phyloP scores from a whole-genome alignment of 1,284 basidiomycete genomes.

The Ceratobasidium papillatum region DNA sequence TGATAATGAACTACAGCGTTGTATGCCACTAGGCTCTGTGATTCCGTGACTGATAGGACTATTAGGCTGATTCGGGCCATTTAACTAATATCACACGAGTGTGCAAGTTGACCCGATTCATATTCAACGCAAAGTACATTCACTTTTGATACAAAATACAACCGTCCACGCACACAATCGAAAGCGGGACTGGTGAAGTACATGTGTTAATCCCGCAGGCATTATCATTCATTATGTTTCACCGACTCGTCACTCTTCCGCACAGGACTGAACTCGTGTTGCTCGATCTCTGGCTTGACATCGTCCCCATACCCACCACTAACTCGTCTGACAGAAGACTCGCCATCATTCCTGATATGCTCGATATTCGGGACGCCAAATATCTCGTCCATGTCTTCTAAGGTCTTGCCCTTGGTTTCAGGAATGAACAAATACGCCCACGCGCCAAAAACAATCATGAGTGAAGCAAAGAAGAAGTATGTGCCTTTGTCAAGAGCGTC shows the following conservation, averaged over 20 bases:
- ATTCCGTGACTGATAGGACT: no score
- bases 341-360: not conserved
- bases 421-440: conserved; percentile 39
- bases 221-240: not conserved
- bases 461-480: conserved; percentile 36
- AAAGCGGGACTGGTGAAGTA: not conserved
- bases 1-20: no score
- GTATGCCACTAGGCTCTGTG: no score
- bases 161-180: not conserved
- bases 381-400: conserved; percentile 35
- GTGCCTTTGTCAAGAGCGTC: not conserved
- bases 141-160: not conserved
- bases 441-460: conserved; percentile 35
- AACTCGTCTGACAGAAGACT: conserved; percentile 7
- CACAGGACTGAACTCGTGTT: conserved; percentile 21
- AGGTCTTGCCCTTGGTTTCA: conserved; percentile 34
- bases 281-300: conserved; percentile 22
- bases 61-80: no score
- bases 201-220: not conserved
- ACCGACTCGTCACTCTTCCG: not conserved
- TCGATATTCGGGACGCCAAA: conserved; percentile 34
- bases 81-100: not conserved
- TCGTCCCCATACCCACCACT: conserved; percentile 22
- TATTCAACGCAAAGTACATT: not conserved
- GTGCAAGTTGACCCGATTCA: not conserved